Evolutionary conservation across 257 asterid species (phyloP), one percentile per base, ranked within the genome.

Genomic region (Lantana camara): DNA sequence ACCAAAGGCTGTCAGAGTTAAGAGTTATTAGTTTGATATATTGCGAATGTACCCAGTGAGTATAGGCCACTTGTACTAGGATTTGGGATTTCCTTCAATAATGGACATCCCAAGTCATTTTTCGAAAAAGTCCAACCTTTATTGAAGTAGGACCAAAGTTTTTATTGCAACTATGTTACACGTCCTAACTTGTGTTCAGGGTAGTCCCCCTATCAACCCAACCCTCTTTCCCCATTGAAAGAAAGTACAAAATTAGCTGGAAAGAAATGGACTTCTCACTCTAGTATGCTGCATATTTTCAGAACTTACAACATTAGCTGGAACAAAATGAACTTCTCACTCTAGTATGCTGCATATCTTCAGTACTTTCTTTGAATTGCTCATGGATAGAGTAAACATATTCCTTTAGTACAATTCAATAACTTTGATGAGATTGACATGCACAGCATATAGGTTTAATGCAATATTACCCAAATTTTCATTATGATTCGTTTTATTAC

Each of bases 1-100:
- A 69, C 72, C 72, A 34, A 51, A 63, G 27, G 71, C 70, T 54
- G 58, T 69, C 50, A 19, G 67, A 75, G 50, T 75, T 55, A 21
- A 67, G 32, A 71, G 61, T n/a, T 60, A 62, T 50, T 48, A 38
- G 60, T 58, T 64, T 29, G 49, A 41, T 57, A 41, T 46, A 21
- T 21, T 63, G 9, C 34, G 57, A 47, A 44, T 47, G 24, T 20
- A 35, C 73, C n/a, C 75, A 45, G 58, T 45, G 45, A 71, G 57
- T 49, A 13, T 60, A 8, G 35, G 79, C 68, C 79, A 73, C 67
- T 7, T 69, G 78, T 46, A 57, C 19, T 21, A 7, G 16, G 32
- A 22, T 21, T 63, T 6, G 9, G 47, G 46, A 34, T 34, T 50
- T 23, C 54, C 48, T 51, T 21, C 9, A 49, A 14, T 51, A 5